These are phyloP conservation scores for Podospora pseudoanserina DNA, from an alignment of 495 filamentous ascomycete species.

Conservation along the genomic window DNA sequence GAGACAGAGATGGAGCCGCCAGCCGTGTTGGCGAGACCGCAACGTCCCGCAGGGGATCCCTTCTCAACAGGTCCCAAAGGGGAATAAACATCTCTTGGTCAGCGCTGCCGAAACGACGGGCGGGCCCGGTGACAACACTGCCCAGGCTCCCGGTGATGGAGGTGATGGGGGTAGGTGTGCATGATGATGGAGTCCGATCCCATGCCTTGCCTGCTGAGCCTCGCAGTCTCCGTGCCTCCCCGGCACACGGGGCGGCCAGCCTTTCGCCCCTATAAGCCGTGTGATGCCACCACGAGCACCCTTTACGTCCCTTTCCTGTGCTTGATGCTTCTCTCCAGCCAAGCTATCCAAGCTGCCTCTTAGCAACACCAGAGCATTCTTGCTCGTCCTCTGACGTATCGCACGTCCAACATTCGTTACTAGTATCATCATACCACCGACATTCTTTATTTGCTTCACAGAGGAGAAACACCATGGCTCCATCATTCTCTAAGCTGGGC, in stretches of 20 bases:
- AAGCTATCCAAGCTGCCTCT: conserved; percentile 23
- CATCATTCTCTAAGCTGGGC: conserved; percentile 41
- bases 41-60: conserved; percentile 1
- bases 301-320: conserved; percentile 16
- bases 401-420: conserved; percentile 40
- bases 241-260: not conserved
- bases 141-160: not conserved
- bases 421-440: conserved; percentile 18
- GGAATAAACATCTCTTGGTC: conserved; percentile 1
- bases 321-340: conserved; percentile 20
- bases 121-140: not conserved
- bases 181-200: not conserved
- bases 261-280: conserved; percentile 4
- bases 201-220: not conserved
- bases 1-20: not conserved
- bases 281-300: conserved; percentile 9
- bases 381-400: conserved; percentile 48
- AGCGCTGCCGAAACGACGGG: not conserved
- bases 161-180: not conserved
- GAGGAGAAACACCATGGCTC: conserved; percentile 36
- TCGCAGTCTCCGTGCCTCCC: conserved; percentile 7
- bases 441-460: conserved; percentile 20
- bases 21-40: not conserved
- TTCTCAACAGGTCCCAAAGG: conserved; percentile 10
- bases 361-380: conserved; percentile 33